Evolutionary conservation across 108 stramenopile species (phyloP).

Genomic region (Heterococcus sp.): DNA sequence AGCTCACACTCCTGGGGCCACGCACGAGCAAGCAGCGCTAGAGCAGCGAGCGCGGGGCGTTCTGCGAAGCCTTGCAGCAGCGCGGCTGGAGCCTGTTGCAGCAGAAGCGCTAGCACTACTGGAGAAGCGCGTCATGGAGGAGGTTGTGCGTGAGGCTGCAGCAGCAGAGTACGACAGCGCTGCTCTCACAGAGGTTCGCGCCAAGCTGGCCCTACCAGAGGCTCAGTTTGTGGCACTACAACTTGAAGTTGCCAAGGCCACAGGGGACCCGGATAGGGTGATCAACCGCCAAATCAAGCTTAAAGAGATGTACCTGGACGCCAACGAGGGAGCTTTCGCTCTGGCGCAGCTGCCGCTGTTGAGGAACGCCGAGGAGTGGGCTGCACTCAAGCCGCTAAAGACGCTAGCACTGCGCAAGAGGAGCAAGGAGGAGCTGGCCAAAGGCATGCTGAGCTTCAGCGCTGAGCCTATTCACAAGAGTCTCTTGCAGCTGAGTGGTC

Average conservation of each 20-base stretch:
- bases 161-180: conserved; percentile 17
- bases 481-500: conserved; percentile 32
- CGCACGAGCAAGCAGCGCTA: not conserved
- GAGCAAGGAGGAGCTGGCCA: conserved; percentile 37
- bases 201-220: conserved; percentile 54
- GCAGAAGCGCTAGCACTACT: conserved; percentile 50
- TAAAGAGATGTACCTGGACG: conserved; percentile 57
- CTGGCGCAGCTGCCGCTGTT: conserved; percentile 26
- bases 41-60: conserved; percentile 21
- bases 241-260: conserved; percentile 56
- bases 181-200: conserved; percentile 49
- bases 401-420: conserved; percentile 14
- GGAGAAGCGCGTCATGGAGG: conserved; percentile 51
- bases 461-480: conserved; percentile 47
- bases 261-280: conserved; percentile 53
- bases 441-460: conserved; percentile 33
- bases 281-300: conserved; percentile 62
- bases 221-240: conserved; percentile 51
- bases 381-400: conserved; percentile 48
- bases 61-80: conserved; percentile 27
- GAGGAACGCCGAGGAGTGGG: conserved; percentile 53
- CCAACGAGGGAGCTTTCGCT: conserved; percentile 38
- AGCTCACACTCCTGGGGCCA: conserved; percentile 12
- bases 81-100: conserved; percentile 52
- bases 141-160: conserved; percentile 5